Evolutionary conservation across 225 moss, liverwort and hornwort genomes (phyloP).

Genomic region (Polytrichum formosum): DNA sequence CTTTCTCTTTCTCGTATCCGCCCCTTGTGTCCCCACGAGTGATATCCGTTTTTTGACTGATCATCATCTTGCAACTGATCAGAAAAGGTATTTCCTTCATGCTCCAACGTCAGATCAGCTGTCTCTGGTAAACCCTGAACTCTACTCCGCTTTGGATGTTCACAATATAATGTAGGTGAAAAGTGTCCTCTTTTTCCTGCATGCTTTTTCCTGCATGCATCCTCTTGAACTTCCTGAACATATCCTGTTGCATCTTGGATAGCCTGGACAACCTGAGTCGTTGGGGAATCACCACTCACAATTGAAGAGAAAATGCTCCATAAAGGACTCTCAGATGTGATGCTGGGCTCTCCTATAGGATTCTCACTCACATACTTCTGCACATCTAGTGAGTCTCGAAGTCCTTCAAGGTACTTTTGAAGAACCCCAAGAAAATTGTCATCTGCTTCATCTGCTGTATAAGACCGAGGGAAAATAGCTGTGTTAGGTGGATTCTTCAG

Average conservation of each 20-base stretch:
- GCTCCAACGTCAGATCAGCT: neutral
- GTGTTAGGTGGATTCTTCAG: constrained; percentile 69
- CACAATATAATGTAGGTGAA: constrained; percentile 13
- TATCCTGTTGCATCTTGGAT: neutral
- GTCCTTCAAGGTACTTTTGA: constrained; percentile 54
- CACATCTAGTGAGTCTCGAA: constrained; percentile 44
- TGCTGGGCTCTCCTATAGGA: constrained; percentile 59
- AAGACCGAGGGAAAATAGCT: constrained; percentile 66
- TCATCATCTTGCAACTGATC: constrained; percentile 1
- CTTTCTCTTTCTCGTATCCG: constrained; percentile 8
- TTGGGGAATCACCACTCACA: constrained; percentile 1
- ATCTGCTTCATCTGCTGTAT: constrained; percentile 47
- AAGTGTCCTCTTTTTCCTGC: constrained; percentile 13
- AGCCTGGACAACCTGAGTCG: constrained; percentile 8
- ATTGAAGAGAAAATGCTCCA: constrained; percentile 39
- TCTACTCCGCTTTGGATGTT: constrained; percentile 9
- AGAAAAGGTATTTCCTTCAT: neutral
- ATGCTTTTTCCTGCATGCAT: constrained; percentile 10
- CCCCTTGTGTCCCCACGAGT: constrained; percentile 3
- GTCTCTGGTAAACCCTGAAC: constrained; percentile 5
- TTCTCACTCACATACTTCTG: constrained; percentile 54
- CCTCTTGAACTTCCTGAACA: constrained; percentile 7
- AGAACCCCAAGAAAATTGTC: constrained; percentile 53
- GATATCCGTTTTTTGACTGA: constrained; percentile 8
- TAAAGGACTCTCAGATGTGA: constrained; percentile 43